Evolutionary conservation across 2,329 filamentous ascomycete species (phyloP).

Genomic region (Aspergillus aculeatinus): DNA sequence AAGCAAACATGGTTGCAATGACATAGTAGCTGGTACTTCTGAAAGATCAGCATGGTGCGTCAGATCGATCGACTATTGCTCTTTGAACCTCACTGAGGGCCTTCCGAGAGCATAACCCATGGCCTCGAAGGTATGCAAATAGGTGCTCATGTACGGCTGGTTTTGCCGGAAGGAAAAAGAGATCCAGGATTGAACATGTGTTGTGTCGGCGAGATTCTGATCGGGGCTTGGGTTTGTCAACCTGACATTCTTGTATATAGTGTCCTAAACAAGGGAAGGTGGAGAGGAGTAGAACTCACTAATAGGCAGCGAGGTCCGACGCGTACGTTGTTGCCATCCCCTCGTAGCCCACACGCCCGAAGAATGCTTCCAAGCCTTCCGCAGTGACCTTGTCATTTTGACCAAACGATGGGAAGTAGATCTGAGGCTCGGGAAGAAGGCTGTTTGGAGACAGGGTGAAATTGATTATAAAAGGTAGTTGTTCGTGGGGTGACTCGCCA

Average conservation of each 20-base stretch:
- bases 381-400: conserved; percentile 3
- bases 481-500: background rate
- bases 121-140: background rate
- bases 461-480: conserved; percentile 4
- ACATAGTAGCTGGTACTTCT: too few relatives aligned
- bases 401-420: conserved; percentile 10
- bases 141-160: background rate
- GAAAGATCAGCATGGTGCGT: too few relatives aligned
- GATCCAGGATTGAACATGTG: background rate
- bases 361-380: conserved; percentile 6
- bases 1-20: too few relatives aligned
- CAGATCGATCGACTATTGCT: too few relatives aligned
- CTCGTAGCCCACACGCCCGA: background rate
- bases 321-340: background rate
- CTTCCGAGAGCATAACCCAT: too few relatives aligned
- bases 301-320: background rate
- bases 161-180: background rate
- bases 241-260: too few relatives aligned
- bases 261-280: too few relatives aligned
- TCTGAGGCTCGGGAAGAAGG: conserved; percentile 10
- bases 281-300: background rate
- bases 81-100: too few relatives aligned
- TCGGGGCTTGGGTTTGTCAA: background rate
- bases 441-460: background rate
- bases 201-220: background rate